Base-by-base conservation (phyloP, 495 filamentous ascomycete species). In the Aspergillus cristatus region DNA sequence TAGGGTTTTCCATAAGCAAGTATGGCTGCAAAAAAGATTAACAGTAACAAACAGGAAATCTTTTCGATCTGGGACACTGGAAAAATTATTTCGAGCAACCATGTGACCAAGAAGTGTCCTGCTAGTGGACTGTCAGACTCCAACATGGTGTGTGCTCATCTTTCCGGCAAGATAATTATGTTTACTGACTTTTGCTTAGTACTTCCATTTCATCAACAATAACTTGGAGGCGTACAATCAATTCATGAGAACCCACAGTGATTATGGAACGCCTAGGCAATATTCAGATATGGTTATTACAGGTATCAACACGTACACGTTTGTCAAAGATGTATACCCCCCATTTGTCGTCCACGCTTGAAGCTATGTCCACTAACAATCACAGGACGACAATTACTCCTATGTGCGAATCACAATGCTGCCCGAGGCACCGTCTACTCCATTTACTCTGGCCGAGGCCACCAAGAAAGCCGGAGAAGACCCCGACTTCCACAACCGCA, bases 391-490 rank as follows among this genome's bases (percentile, higher is more conserved):
- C 6, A 26, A 26, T 11, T 11, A 26, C 12, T 30, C n/a, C 28
- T 30, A n/a, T 11, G 28, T 30, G 11, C 4, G 12, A 4, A 14
- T 30, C 3, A 14, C 10, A 5, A 12, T 30, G 11, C 5, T 3
- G 11, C 28, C 28, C 12, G 11, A 3, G 5, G n/a, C 10, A 30
- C 4, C 28, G 4, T 14, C 4, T 3, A n/a, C 28, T 3, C 4
- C 12, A 4, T 5, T 30, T 3, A 12, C 5, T 3, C 4, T 30
- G 11, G 4, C 28, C 13, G 72, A 82, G 46, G 76, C 79, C n/a
- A 63, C 54, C 18, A 47, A 47, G 3, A 55, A 76, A 32, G 71
- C 77, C 24, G 70, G 71, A 7, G 60, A 71, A 29, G 39, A 56
- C 32, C 55, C 61, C 5, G 57, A 66, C 40, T 41, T 32, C 16